Evolutionary conservation across 208 protist genomes (phyloP), one percentile per base, ranked within the genome.

Genomic region (Leishmania gerbilli): DNA sequence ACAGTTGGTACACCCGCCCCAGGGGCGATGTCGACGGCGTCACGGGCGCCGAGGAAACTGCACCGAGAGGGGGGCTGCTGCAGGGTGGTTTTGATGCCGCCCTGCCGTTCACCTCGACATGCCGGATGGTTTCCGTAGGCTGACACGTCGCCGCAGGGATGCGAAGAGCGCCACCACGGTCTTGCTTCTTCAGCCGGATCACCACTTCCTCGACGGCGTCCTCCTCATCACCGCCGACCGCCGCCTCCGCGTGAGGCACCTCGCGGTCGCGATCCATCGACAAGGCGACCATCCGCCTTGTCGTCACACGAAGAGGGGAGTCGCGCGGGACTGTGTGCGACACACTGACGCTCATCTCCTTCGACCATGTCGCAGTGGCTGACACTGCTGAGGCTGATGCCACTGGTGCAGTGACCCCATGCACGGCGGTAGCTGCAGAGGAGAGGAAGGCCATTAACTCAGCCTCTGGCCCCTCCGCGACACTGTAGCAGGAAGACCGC

Each of bases 121-220:
- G 31, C 27, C 62, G 3, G 7, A 21, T 31, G 15, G 62, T 34
- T 74, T 31, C 68, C 31, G 31, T 40, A 31, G 27, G 15, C 31
- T 34, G 31, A 68, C 62, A 53, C 45, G 45, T 31, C 3, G 69
- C 45, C 27, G 67, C 21, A 5, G 40, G 67, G 42, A 51, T 72
- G 67, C 5, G 67, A 72, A 11, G 40, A 13, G 67, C 4, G 34
- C 27, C 40, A 45, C 40, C 3, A 7, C 17, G 40, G 11, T 31
- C 42, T 19, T 53, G 69, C n/a, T 53, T 37, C 45, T 53, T n/a
- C 42, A 31, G 45, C 27, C n/a, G 69, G 0, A 74, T 74, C 45
- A 74, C 69, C 69, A 74, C 69, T 53, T 74, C 69, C 27, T 74
- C 69, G 69, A 74, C 42, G 24, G 21, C 69, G 45, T 34, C 69